Evolutionary conservation across 371 early-diverging fungal species (phyloP).

Genomic region (Mortierella sp.): DNA sequence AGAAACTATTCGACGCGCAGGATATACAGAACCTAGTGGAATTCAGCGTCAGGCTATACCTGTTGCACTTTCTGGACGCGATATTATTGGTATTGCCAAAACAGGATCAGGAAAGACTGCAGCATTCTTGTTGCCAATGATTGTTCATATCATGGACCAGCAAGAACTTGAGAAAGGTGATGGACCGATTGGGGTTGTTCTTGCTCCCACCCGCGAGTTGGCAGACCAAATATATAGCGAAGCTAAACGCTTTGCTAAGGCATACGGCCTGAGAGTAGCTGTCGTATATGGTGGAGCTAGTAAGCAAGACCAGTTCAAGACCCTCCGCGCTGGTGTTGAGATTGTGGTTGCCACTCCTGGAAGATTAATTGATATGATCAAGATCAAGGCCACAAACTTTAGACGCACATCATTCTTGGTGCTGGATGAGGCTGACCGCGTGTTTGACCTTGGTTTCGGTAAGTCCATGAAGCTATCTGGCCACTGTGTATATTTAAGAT

Average conservation of each 20-base stretch:
- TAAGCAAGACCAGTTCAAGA: conserved; percentile 90
- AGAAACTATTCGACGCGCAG: conserved; percentile 70
- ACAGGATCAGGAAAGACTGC: conserved; percentile 88
- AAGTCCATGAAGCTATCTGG: conserved; percentile 45
- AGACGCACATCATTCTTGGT: conserved; percentile 93
- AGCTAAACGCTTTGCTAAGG: conserved; percentile 83
- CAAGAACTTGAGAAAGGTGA: conserved; percentile 73
- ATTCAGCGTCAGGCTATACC: conserved; percentile 88
- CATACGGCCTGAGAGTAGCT: conserved; percentile 75
- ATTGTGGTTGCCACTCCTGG: conserved; percentile 97
- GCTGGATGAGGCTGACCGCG: conserved; percentile 95
- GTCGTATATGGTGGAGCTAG: conserved; percentile 94
- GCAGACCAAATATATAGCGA: conserved; percentile 91
- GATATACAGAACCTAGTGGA: conserved; percentile 79
- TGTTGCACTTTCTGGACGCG: conserved; percentile 81
- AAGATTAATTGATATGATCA: conserved; percentile 95
- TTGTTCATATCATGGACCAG: conserved; percentile 91
- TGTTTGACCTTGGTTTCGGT: conserved; percentile 98
- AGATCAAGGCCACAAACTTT: conserved; percentile 89
- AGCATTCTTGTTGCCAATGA: conserved; percentile 85
- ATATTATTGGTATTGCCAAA: conserved; percentile 92
- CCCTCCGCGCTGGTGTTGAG: conserved; percentile 84
- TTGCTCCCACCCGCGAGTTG: conserved; percentile 93
- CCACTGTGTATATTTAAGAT: too few species aligned
- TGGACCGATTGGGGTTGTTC: conserved; percentile 80